phyloP scores from a whole-genome alignment of 345 rosid species.

The Bretschneidera sinensis region DNA sequence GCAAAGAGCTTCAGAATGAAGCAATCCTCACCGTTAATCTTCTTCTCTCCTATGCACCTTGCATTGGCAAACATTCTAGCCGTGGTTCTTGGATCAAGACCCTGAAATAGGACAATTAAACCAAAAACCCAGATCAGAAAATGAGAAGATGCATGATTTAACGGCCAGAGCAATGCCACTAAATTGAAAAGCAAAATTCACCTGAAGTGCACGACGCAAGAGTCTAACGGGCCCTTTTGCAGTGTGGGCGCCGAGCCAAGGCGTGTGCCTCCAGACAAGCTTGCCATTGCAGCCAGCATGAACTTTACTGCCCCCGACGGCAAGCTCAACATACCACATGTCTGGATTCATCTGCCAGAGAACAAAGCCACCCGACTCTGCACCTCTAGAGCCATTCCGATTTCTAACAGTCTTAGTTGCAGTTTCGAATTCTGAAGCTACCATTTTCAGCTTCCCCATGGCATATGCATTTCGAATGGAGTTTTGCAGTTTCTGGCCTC shows the following conservation, averaged over 20 bases:
- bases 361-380: slow-evolving; percentile 81
- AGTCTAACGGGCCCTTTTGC: slow-evolving; percentile 94
- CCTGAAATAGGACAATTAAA: slow-evolving; percentile 39
- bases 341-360: slow-evolving; percentile 98
- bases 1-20: slow-evolving; percentile 74
- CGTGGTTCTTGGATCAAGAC: slow-evolving; percentile 87
- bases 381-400: slow-evolving; percentile 43
- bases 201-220: slow-evolving; percentile 91
- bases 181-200: slow-evolving; percentile 14
- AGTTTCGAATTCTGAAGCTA: slow-evolving; percentile 69
- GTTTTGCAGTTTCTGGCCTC: slow-evolving; percentile 79
- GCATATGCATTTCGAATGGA: slow-evolving; percentile 75
- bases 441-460: slow-evolving; percentile 85
- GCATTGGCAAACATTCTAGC: slow-evolving; percentile 81
- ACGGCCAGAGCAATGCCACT: background rate
- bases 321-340: slow-evolving; percentile 92
- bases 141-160: background rate
- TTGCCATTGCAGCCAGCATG: slow-evolving; percentile 93
- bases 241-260: slow-evolving; percentile 86
- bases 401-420: slow-evolving; percentile 69
- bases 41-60: slow-evolving; percentile 80
- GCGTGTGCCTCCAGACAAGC: slow-evolving; percentile 91
- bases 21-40: slow-evolving; percentile 79
- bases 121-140: slow-evolving; percentile 6
- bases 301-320: slow-evolving; percentile 82